These are phyloP conservation scores for Ustilago esculenta DNA, from an alignment of 1,284 basidiomycete genomes.

Conservation along the genomic window DNA sequence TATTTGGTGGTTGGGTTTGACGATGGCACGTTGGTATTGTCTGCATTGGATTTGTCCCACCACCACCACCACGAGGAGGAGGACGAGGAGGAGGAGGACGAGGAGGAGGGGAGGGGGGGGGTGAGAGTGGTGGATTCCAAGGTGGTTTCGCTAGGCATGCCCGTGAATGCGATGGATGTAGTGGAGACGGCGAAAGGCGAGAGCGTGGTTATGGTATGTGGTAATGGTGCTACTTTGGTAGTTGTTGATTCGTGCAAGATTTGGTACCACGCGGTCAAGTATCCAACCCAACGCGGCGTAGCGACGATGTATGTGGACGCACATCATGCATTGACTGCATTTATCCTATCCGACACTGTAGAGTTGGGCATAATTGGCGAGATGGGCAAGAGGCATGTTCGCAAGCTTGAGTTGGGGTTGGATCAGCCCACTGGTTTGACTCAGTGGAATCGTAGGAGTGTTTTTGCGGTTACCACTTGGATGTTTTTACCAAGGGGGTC, in stretches of 20 bases:
- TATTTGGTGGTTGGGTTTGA: slow-evolving; percentile 81
- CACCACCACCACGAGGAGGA: too few relatives aligned
- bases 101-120: too few relatives aligned
- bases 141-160: slow-evolving; percentile 75
- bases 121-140: too few relatives aligned
- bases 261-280: slow-evolving; percentile 59
- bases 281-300: slow-evolving; percentile 49
- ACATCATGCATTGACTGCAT: slow-evolving; percentile 31
- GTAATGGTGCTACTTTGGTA: slow-evolving; percentile 64
- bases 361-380: slow-evolving; percentile 59
- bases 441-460: slow-evolving; percentile 28
- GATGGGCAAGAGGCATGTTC: slow-evolving; percentile 62
- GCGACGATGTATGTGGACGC: slow-evolving; percentile 33
- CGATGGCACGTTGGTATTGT: slow-evolving; percentile 80
- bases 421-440: slow-evolving; percentile 66
- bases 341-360: slow-evolving; percentile 45
- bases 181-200: slow-evolving; percentile 46
- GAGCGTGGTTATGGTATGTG: slow-evolving; percentile 56
- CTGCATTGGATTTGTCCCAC: slow-evolving; percentile 65
- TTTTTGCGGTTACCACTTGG: slow-evolving; percentile 50
- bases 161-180: slow-evolving; percentile 74
- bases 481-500: slow-evolving; percentile 45
- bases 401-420: slow-evolving; percentile 64
- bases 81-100: too few relatives aligned
- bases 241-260: slow-evolving; percentile 55